Percentiles rank a stretch among this genome's conserved stretches.
Conservation (phyloP, 1,284 basidiomycete species). For the Kwoniella shivajii region DNA sequence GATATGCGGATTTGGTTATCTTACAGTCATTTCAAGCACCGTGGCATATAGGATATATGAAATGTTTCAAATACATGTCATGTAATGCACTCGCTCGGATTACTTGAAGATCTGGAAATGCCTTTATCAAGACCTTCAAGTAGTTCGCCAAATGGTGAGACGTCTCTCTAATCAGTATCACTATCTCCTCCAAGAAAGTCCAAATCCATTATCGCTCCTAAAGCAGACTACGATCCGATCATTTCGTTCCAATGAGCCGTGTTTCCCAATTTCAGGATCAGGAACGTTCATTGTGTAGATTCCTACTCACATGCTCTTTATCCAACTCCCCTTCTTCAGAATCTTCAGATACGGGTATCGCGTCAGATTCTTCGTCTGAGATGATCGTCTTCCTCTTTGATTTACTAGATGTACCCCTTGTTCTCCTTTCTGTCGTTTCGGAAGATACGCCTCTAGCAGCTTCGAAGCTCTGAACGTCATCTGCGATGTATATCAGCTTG, state of each 20-base stretch:
- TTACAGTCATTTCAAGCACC: too few species aligned
- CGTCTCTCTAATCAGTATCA: slow-evolving; percentile 9
- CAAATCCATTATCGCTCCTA: slow-evolving; percentile 32
- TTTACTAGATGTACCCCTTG: slow-evolving; percentile 10
- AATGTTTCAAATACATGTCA: too few species aligned
- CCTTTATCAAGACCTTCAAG: not conserved
- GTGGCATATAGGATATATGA: too few species aligned
- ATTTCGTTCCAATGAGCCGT: too few species aligned
- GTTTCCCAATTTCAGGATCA: not conserved
- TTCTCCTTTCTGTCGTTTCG: slow-evolving; percentile 4
- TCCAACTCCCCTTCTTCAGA: not conserved
- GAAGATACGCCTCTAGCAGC: slow-evolving; percentile 38
- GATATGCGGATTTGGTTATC: too few species aligned
- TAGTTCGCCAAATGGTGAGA: too few species aligned
- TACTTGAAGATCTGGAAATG: not conserved
- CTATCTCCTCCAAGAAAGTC: slow-evolving; percentile 33
- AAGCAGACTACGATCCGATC: slow-evolving; percentile 28
- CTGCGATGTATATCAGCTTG: slow-evolving; percentile 29
- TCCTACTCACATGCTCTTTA: slow-evolving; percentile 18
- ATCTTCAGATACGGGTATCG: slow-evolving; percentile 14
- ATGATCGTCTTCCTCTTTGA: slow-evolving; percentile 10
- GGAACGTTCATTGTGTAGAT: not conserved
- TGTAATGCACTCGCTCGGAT: not conserved
- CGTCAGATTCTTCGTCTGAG: slow-evolving; percentile 46
- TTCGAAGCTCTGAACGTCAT: slow-evolving; percentile 55